Evolutionary conservation across 192 early-diverging fungal genomes (phyloP), one percentile per base, ranked within the genome.

Genomic region (Coemansia guatemalensis): DNA sequence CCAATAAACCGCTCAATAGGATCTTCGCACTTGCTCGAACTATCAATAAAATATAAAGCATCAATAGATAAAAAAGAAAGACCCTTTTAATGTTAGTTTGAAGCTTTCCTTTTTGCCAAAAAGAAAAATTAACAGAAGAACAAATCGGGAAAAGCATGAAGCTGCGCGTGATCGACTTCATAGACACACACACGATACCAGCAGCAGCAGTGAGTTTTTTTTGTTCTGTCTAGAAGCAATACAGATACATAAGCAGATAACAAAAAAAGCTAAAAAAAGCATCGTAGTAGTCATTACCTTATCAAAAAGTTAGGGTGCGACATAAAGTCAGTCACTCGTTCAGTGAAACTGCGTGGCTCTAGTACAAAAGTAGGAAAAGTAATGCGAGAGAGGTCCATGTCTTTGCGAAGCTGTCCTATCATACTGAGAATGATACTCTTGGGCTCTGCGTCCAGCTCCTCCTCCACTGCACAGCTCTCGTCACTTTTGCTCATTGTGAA

Each of bases 321-420:
- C 88, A 97, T 93, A 83, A 98, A 98, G 82, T 98, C 94, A 7
- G 94, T 94, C 25, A 98, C 91, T 22, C 93, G 87, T 71, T 98
- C 96, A 25, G 93, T 86, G 83, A 96, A 94, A 74, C 91, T 93
- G 22, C 95, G 78, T 2, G 95, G 92, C 63, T 98, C 96, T 22
- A 98, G 84, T 4, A 98, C 88, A 84, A 98, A 98, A 5, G 93
- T 94, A 11, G 95, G 96, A 18, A 98, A 86, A n/a, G 95, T 93
- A 48, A 98, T 88, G 56, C 92, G 83, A 58, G 92, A 92, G 58
- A 98, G 86, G 69, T 98, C 96, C 78, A 88, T 93, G 52, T 90
- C 93, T 68, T 92, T 89, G 58, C 91, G 79, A 41, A 98, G 72
- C 74, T 98, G 96, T 26, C 82, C 63, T 59, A 98, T 92, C 73